Evolutionary conservation across 345 rosid genomes (phyloP).

Genomic region (Eucalyptus lansdowneana): DNA sequence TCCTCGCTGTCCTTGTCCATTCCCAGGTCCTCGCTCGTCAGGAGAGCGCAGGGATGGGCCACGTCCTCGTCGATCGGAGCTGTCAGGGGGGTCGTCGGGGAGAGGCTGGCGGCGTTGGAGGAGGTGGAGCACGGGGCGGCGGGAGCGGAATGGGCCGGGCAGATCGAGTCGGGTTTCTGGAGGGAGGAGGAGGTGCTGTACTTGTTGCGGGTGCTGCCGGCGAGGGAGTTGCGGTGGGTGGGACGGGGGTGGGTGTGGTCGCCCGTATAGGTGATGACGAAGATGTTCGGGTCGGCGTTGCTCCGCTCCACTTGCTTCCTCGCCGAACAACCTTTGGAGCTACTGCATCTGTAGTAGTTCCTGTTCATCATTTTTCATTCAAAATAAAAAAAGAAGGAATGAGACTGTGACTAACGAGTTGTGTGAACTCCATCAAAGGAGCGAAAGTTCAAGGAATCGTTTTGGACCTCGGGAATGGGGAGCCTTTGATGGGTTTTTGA

Average conservation of each 20-base stretch:
- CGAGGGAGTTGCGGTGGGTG: slow-evolving; percentile 83
- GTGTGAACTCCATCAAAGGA: not conserved
- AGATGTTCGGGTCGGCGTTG: slow-evolving; percentile 44
- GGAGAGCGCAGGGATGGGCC: not conserved
- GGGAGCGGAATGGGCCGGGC: not conserved
- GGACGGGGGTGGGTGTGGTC: slow-evolving; percentile 90
- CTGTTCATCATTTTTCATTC: slow-evolving; percentile 16
- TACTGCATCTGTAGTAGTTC: slow-evolving; percentile 85
- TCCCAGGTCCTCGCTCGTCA: not conserved
- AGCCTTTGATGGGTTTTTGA: slow-evolving; percentile 93
- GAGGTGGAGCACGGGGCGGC: not conserved
- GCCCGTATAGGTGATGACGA: slow-evolving; percentile 67
- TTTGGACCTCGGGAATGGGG: slow-evolving; percentile 76
- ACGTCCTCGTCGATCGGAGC: slow-evolving; percentile 16
- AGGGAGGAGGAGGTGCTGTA: slow-evolving; percentile 3
- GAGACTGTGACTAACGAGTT: not conserved
- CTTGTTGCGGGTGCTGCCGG: slow-evolving; percentile 74
- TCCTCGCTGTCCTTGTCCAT: not conserved
- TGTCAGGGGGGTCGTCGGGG: slow-evolving; percentile 41
- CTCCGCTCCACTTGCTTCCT: slow-evolving; percentile 88
- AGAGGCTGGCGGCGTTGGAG: slow-evolving; percentile 12
- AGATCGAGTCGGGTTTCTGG: not conserved
- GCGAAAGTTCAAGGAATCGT: not conserved
- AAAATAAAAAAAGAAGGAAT: not conserved
- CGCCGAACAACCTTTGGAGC: slow-evolving; percentile 78